Percentiles rank a stretch among this genome's conserved stretches.
These are phyloP conservation scores for Alternaria sp. DNA, from an alignment of 2,329 filamentous ascomycete genomes.

Conservation along the genomic window DNA sequence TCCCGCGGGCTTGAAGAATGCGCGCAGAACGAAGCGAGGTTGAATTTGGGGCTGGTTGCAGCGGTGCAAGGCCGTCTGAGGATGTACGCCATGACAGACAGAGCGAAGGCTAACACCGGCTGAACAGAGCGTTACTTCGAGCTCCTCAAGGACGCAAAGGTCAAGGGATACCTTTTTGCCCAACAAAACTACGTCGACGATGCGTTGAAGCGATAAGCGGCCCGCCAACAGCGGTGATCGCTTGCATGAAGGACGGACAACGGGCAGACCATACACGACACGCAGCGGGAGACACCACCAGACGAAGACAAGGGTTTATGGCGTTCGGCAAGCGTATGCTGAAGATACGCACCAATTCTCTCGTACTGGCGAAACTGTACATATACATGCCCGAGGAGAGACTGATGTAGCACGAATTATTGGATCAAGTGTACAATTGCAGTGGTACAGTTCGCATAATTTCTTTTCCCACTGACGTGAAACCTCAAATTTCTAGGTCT, in stretches of 20 bases:
- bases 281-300: not conserved
- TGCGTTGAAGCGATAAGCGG: conserved; percentile 21
- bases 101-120: conserved; percentile 27
- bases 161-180: conserved; percentile 79
- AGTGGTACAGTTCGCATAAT: conserved; percentile 4
- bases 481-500: not conserved
- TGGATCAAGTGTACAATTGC: conserved; percentile 8
- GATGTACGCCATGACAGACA: no score
- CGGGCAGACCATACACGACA: not conserved
- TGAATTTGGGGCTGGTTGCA: not conserved
- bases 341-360: conserved; percentile 18
- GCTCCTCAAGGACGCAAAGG: conserved; percentile 75
- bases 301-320: conserved; percentile 15
- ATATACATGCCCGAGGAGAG: conserved; percentile 34
- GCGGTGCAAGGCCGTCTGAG: not conserved
- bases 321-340: conserved; percentile 4
- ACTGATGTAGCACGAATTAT: conserved; percentile 9
- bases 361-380: conserved; percentile 34
- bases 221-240: not conserved
- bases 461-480: conserved; percentile 1
- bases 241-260: not conserved
- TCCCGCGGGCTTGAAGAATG: not conserved
- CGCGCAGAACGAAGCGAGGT: not conserved
- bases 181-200: conserved; percentile 73
- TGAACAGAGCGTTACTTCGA: conserved; percentile 76